Conservation (phyloP, 768 basidiomycete genomes). For the Dacryopinax spathularia region DNA sequence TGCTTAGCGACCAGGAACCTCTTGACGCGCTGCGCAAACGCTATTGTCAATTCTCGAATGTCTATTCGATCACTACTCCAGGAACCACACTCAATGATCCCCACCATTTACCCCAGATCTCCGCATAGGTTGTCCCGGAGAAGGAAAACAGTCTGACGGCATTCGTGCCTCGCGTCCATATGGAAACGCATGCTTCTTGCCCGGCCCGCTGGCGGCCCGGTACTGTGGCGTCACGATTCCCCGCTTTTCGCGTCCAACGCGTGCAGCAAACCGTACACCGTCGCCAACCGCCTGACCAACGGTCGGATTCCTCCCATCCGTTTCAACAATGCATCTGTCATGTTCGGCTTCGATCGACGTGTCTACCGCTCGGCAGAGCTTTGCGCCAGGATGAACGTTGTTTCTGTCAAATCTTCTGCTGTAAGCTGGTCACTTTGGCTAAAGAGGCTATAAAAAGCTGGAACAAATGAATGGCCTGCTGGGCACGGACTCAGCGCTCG, state of each 20-base stretch:
- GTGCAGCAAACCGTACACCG: background rate
- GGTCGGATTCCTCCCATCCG: background rate
- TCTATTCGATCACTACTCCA: too few relatives aligned
- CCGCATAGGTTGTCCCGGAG: background rate
- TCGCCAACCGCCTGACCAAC: background rate
- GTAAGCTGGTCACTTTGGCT: too few relatives aligned
- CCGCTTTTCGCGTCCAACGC: background rate
- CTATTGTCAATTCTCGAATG: too few relatives aligned
- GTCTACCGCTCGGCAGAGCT: background rate
- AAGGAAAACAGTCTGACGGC: background rate
- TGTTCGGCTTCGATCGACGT: background rate
- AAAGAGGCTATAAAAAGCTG: background rate
- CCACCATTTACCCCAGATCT: background rate
- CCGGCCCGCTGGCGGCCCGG: background rate
- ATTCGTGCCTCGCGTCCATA: background rate
- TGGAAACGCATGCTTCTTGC: background rate
- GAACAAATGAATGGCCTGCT: background rate
- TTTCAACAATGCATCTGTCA: background rate
- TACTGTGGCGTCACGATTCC: background rate
- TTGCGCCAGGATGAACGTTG: background rate
- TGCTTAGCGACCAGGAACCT: too few relatives aligned
- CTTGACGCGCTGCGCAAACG: too few relatives aligned
- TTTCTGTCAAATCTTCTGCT: background rate
- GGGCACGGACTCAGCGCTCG: background rate
- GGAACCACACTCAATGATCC: too few relatives aligned